phyloP scores from a whole-genome alignment of 2,329 filamentous ascomycete genomes.

The Apiospora malaysiana region DNA sequence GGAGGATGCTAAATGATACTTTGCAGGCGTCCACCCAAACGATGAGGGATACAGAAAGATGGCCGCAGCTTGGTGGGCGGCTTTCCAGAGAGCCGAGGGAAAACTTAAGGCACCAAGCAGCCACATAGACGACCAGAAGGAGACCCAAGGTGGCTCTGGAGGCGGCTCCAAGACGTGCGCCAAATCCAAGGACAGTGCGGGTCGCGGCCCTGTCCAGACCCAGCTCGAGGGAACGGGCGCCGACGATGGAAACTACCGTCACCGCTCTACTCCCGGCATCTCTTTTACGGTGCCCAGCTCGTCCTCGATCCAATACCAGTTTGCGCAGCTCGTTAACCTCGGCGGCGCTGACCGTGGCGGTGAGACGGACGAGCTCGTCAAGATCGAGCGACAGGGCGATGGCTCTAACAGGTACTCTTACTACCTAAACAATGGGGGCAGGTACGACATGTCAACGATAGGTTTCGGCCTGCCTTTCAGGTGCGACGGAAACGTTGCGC shows the following conservation, averaged over 20 bases:
- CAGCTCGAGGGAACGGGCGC: slow-evolving; percentile 13
- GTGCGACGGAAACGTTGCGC: slow-evolving; percentile 9
- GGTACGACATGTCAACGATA: neutral
- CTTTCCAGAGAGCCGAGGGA: slow-evolving; percentile 24
- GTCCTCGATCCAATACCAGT: slow-evolving; percentile 8
- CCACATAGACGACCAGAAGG: slow-evolving; percentile 13
- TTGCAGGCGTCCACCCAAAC: slow-evolving; percentile 27
- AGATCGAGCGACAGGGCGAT: slow-evolving; percentile 13
- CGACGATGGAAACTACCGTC: slow-evolving; percentile 17
- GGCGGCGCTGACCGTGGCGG: slow-evolving; percentile 9
- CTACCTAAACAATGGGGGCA: slow-evolving; percentile 11
- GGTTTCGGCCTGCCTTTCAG: neutral
- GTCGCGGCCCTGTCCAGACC: slow-evolving; percentile 17
- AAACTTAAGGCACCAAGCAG: neutral
- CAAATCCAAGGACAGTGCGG: neutral
- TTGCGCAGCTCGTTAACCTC: slow-evolving; percentile 17
- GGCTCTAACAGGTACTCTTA: slow-evolving; percentile 17
- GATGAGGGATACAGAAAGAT: slow-evolving; percentile 27
- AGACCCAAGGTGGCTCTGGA: neutral
- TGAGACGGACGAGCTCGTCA: slow-evolving; percentile 20
- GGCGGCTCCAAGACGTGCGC: neutral
- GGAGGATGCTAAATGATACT: neutral
- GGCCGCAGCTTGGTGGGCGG: slow-evolving; percentile 28
- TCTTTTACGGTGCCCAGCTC: slow-evolving; percentile 15
- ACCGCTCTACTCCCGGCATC: neutral